phyloP scores from a whole-genome alignment of 805 yeast genomes.

The Yamadazyma sp. region DNA sequence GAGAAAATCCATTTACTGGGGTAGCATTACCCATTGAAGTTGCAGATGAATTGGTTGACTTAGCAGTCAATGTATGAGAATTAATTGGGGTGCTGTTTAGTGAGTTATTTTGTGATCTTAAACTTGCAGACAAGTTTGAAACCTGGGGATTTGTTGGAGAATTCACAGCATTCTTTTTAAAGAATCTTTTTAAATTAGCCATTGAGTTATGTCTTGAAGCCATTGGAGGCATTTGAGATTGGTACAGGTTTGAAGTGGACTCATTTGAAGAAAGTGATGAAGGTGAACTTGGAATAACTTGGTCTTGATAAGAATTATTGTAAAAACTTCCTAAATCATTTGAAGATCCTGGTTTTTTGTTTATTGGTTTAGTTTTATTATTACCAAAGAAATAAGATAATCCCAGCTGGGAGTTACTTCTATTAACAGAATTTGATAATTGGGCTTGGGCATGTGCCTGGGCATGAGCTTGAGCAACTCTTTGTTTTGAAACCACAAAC shows the following conservation, averaged over 20 bases:
- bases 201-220: conserved; percentile 69
- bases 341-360: conserved; percentile 36
- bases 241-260: conserved; percentile 14
- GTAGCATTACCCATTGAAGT: conserved; percentile 21
- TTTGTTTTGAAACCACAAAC: conserved; percentile 77
- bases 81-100: conserved; percentile 13
- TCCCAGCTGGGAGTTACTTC: conserved; percentile 45
- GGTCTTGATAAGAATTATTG: conserved; percentile 34
- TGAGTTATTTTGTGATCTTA: conserved; percentile 18
- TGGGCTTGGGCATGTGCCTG: conserved; percentile 24
- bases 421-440: conserved; percentile 35
- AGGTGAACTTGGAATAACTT: conserved; percentile 26
- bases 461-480: conserved; percentile 55
- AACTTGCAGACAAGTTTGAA: conserved; percentile 23
- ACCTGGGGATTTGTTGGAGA: conserved; percentile 6
- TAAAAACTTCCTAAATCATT: conserved; percentile 42
- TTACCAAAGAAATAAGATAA: conserved; percentile 46
- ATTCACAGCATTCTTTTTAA: conserved; percentile 40
- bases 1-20: conserved; percentile 5
- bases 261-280: conserved; percentile 36
- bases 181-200: conserved; percentile 74
- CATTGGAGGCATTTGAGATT: conserved; percentile 6
- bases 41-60: conserved; percentile 33
- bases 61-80: conserved; percentile 21
- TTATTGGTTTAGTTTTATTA: conserved; percentile 30